Base-by-base conservation (phyloP, 768 basidiomycete species). In the Podaxis pistillaris region DNA sequence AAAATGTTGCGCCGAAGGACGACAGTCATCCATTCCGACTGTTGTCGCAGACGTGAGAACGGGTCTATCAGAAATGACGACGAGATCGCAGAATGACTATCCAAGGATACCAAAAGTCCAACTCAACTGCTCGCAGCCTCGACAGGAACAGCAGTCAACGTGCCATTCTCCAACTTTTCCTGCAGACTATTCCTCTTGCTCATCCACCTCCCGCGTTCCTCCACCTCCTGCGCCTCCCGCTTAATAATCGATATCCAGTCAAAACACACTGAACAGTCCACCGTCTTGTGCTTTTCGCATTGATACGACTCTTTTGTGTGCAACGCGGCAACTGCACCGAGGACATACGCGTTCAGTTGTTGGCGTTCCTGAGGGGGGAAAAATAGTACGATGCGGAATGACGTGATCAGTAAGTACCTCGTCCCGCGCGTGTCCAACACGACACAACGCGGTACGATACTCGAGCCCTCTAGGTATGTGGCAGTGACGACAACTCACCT, bases 211-310 rank as follows among this genome's bases (percentile, higher is more conserved):
- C 67, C 72, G n/a, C 64, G 57, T 41, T 66, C 67, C n/a, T 68
- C 67, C 0, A 65, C 64, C 33, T 64, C 63, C 38, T 69, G 64
- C 1, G 71, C 71, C 56, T 74, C 69, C 28, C 68, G 62, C 52
- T 68, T 71, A 22, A 76, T 68, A 37, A 73, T 60, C n/a, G 52
- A 62, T 13, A 71, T 69, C 77, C 77, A 79, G 64, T 77, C 66
- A 41, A 79, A 78, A 63, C 77, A 79, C 15, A 47, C 64, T 9
- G 55, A 51, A 52, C 77, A 78, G 49, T 77, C 71, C 19, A 71
- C 64, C 15, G 47, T 65, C 33, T 68, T 55, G 58, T 78, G 77
- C 41, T 62, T 56, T 28, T 59, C 59, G 64, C 77, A 75, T 52
- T 74, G 60, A 53, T 66, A 75, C n/a, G 53, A 55, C 47, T 62